A percentile compares a stretch with the other conserved stretches of the same genome.
phyloP scores from a whole-genome alignment of 108 stramenopile species.

The Cyclotella choctawhatcheeana region DNA sequence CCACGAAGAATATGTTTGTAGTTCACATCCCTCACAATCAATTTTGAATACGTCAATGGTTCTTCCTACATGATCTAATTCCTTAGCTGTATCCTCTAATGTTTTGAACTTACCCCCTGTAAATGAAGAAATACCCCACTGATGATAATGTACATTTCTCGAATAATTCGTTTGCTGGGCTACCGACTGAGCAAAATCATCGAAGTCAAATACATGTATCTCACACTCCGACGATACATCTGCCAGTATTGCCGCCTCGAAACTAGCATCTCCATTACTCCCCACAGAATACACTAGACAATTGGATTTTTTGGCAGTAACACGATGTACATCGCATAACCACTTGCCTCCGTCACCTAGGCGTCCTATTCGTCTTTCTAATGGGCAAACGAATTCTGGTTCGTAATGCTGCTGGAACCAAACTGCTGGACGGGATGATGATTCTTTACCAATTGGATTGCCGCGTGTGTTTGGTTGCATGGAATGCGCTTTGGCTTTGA shows the following conservation, averaged over 20 bases:
- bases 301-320: conserved; percentile 27
- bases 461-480: conserved; percentile 1
- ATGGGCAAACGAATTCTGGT: conserved; percentile 30
- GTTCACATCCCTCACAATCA: conserved; percentile 62
- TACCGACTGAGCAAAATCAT: conserved; percentile 3
- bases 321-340: conserved; percentile 51
- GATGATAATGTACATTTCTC: conserved; percentile 26
- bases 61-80: conserved; percentile 37
- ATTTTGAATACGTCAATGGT: conserved; percentile 50
- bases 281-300: conserved; percentile 53
- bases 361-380: conserved; percentile 14
- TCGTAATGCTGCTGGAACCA: conserved; percentile 43
- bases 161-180: neutral
- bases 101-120: conserved; percentile 34
- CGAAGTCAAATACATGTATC: conserved; percentile 60
- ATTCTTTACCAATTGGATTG: neutral
- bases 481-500: neutral
- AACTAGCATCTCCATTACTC: conserved; percentile 40
- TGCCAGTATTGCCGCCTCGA: conserved; percentile 33
- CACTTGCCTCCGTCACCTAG: conserved; percentile 42
- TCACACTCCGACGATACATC: conserved; percentile 40
- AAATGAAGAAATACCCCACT: conserved; percentile 40
- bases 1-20: conserved; percentile 53
- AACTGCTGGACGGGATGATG: neutral
- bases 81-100: conserved; percentile 34